Evolutionary conservation across 495 filamentous ascomycete species (phyloP), one percentile per base, ranked within the genome.

Genomic region (Mycothermus thermophilus): DNA sequence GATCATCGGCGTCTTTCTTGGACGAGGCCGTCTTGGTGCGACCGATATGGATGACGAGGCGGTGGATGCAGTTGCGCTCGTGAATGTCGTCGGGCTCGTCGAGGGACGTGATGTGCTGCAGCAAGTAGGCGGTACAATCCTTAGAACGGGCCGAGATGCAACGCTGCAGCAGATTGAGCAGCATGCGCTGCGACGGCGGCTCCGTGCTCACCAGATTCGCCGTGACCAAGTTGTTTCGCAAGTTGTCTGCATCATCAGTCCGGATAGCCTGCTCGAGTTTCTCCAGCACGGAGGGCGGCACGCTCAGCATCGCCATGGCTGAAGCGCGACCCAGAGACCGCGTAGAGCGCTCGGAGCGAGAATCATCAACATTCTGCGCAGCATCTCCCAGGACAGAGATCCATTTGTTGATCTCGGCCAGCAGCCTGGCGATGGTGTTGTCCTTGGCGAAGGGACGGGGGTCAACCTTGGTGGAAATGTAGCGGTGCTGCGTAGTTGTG

Each of bases 61-160:
- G 75, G 51, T 97, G 90, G 15, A 97, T 72, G 47, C 84, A 87
- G 48, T 94, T 97, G 8, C 88, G 81, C 44, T 78, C 77, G 55
- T 95, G 93, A 43, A 96, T 81, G 55, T 95, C 90, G 47, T 88
- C 79, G 2, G 82, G 74, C 46, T 93, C 85, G 30, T 92, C 75
- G 2, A 96, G 64, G 3, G 69, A 72, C 5, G 72, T 68, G 21
- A 87, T 69, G 12, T 72, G 61, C 4, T 60, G 60, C 5, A 97
- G 55, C 1, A 95, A 67, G 26, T 65, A 63, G n/a, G 67, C 58
- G 38, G 93, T 77, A 43, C 74, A 87, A 11, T 55, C 47, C 41
- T 67, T 75, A 2, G 84, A 69, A 32, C 72, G 72, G 41, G 73
- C 75, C 4, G 80, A 75, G 33, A 95, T 87, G 1, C 80, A 69